Conservation (phyloP, 2,329 filamentous ascomycete species). For the Xylariaceae sp. region DNA sequence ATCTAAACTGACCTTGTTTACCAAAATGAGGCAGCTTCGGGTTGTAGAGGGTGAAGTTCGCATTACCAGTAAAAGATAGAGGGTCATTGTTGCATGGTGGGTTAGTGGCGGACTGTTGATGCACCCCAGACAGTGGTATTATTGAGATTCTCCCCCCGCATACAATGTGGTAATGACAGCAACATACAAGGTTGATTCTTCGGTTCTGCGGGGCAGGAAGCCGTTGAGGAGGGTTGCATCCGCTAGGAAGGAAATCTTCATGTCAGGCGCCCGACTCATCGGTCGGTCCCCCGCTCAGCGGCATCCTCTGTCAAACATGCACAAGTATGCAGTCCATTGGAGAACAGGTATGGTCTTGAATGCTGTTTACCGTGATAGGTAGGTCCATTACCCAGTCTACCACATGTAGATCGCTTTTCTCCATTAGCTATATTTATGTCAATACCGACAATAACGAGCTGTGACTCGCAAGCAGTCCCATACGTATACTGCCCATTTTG, state of each 20-base stretch:
- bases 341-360: slow-evolving; percentile 5
- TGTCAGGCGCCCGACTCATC: slow-evolving; percentile 2
- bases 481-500: too few species aligned
- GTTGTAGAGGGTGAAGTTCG: neutral
- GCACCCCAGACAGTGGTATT: slow-evolving; percentile 19
- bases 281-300: slow-evolving; percentile 2
- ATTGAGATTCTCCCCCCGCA: neutral
- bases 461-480: too few species aligned
- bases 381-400: slow-evolving; percentile 14
- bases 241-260: neutral
- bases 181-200: slow-evolving; percentile 11
- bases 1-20: neutral
- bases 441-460: neutral
- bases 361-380: slow-evolving; percentile 12
- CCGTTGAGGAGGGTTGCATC: slow-evolving; percentile 17
- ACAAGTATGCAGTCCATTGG: slow-evolving; percentile 9
- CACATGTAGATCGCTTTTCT: slow-evolving; percentile 2
- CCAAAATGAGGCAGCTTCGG: neutral
- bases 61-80: neutral
- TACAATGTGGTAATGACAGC: neutral
- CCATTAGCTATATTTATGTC: slow-evolving; percentile 1
- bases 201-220: slow-evolving; percentile 27
- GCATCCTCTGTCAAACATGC: neutral
- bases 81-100: neutral
- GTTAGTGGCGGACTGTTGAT: slow-evolving; percentile 8